phyloP scores from a whole-genome alignment of 1,284 basidiomycete genomes.

The Microbotryum saponariae region DNA sequence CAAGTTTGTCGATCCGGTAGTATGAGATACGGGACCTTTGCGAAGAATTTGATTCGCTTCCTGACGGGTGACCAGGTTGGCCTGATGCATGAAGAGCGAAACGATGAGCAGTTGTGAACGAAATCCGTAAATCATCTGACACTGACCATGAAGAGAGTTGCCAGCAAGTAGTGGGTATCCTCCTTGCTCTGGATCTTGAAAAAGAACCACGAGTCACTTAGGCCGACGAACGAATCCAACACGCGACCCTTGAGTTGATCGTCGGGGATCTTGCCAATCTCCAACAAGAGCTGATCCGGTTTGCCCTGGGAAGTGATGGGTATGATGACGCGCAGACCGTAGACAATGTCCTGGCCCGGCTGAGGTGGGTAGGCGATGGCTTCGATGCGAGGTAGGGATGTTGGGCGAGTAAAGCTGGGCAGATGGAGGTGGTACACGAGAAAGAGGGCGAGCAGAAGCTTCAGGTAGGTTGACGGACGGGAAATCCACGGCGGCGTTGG shows the following conservation, averaged over 20 bases:
- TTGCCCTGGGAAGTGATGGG: neutral
- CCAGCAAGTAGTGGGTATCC: neutral
- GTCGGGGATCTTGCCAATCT: constrained; percentile 7
- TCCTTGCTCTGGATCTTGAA: neutral
- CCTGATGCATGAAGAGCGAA: neutral
- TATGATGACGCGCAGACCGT: constrained; percentile 3
- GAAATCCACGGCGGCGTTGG: neutral
- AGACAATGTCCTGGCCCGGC: constrained; percentile 1
- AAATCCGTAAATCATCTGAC: neutral
- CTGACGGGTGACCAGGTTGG: constrained; percentile 4
- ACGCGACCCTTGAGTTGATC: constrained; percentile 1
- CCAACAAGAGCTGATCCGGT: neutral
- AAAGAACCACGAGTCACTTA: constrained; percentile 6
- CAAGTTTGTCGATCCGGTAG: neutral
- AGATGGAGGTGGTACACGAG: neutral
- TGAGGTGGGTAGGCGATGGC: neutral
- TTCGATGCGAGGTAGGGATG: constrained; percentile 2
- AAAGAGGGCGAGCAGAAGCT: neutral
- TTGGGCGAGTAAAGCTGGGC: neutral
- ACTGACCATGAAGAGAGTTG: constrained; percentile 3
- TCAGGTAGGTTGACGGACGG: neutral
- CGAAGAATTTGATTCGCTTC: constrained; percentile 4
- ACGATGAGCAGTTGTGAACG: too few relatives aligned
- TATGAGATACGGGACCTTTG: neutral
- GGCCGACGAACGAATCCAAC: neutral